phyloP scores from a whole-genome alignment of 768 basidiomycete genomes.

The Xerocomus brunneocitrinus region DNA sequence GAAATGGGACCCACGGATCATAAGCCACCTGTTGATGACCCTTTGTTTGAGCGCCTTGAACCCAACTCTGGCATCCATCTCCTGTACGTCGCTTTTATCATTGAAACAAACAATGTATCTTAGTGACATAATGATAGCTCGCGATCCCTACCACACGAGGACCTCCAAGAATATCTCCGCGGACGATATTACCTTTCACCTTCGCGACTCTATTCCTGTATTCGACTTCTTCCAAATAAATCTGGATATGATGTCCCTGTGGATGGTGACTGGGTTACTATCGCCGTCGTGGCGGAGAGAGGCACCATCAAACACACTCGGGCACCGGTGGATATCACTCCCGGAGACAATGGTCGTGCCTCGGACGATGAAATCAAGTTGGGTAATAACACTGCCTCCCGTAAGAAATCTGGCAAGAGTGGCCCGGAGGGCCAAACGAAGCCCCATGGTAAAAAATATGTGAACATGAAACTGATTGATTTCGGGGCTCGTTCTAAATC shows the following conservation, averaged over 20 bases:
- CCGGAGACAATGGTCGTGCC: slow-evolving; percentile 40
- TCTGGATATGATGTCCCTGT: slow-evolving; percentile 90
- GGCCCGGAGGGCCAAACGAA: slow-evolving; percentile 26
- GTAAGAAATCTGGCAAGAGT: slow-evolving; percentile 16
- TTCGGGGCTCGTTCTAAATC: slow-evolving; percentile 62
- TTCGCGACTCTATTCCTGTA: slow-evolving; percentile 81
- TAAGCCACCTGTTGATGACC: slow-evolving; percentile 65
- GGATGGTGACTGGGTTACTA: slow-evolving; percentile 90
- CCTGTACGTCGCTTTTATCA: slow-evolving; percentile 47
- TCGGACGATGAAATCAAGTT: slow-evolving; percentile 28
- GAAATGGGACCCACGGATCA: slow-evolving; percentile 76
- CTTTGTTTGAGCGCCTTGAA: slow-evolving; percentile 72
- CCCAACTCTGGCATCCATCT: slow-evolving; percentile 89
- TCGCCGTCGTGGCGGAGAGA: slow-evolving; percentile 92
- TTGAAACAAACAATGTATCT: not conserved
- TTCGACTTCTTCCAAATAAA: slow-evolving; percentile 71
- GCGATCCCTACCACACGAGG: slow-evolving; percentile 67
- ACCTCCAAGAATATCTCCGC: slow-evolving; percentile 73
- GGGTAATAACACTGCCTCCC: not conserved
- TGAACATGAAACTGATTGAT: slow-evolving; percentile 81
- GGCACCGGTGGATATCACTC: slow-evolving; percentile 54
- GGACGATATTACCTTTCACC: slow-evolving; percentile 88
- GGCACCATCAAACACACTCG: slow-evolving; percentile 71
- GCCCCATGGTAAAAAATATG: slow-evolving; percentile 69
- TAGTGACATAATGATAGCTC: slow-evolving; percentile 45